A percentile compares a stretch with the other conserved stretches of the same genome.
Conservation (phyloP, 2,329 filamentous ascomycete genomes). For the Exophiala mesophila region DNA sequence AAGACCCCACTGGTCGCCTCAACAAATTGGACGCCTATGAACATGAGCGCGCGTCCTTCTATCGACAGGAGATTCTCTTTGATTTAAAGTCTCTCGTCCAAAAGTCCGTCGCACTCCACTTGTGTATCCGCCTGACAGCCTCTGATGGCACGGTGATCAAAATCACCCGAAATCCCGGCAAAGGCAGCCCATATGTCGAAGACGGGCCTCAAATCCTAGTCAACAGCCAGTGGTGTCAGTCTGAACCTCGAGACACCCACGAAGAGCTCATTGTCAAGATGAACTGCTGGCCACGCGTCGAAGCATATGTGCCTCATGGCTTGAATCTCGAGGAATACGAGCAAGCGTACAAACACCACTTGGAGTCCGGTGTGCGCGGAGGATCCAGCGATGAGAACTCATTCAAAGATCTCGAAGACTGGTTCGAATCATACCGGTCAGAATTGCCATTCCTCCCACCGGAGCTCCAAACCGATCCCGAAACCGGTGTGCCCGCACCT, state of each 20-base stretch:
- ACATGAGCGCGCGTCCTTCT: background rate
- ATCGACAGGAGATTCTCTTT: background rate
- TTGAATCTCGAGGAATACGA: conserved; percentile 6
- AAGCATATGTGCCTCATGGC: conserved; percentile 17
- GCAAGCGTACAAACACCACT: too few relatives aligned
- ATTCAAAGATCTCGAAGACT: background rate
- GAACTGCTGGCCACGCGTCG: conserved; percentile 23
- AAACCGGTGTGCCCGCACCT: background rate
- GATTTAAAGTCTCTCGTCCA: conserved; percentile 13
- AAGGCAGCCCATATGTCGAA: conserved; percentile 10
- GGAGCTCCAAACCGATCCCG: background rate
- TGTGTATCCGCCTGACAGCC: conserved; percentile 18
- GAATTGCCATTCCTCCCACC: background rate
- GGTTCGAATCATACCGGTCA: background rate
- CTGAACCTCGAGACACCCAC: background rate
- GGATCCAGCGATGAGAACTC: background rate
- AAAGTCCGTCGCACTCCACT: conserved; percentile 10
- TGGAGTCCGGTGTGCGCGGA: background rate
- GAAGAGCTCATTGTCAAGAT: conserved; percentile 17
- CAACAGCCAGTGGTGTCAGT: conserved; percentile 6
- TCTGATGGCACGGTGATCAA: conserved; percentile 16
- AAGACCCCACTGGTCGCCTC: background rate
- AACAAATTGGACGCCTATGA: background rate
- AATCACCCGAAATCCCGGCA: conserved; percentile 14
- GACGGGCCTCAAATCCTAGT: conserved; percentile 6